Percentiles rank a stretch among this genome's conserved stretches.
Evolutionary conservation across 2,329 filamentous ascomycete species (phyloP).

Genomic region (Dactylellina parvicollis): DNA sequence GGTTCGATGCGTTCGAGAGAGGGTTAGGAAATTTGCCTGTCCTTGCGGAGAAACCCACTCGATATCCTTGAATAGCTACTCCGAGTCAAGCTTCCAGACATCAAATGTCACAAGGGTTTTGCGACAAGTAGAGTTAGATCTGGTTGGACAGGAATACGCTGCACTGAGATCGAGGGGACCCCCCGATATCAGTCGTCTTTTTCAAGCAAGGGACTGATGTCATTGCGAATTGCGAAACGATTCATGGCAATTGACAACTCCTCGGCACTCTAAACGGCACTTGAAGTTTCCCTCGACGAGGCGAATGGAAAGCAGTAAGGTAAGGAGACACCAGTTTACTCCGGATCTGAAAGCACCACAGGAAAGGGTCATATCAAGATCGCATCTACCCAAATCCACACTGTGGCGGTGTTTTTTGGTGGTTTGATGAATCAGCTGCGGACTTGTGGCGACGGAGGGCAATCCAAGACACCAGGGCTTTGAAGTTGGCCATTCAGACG

Average conservation of each 20-base stretch:
- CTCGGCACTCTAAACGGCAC: constrained; percentile 20
- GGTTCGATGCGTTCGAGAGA: constrained; percentile 31
- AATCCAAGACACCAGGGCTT: constrained; percentile 7
- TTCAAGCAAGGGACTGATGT: constrained; percentile 43
- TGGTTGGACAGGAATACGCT: constrained; percentile 32
- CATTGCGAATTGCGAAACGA: constrained; percentile 44
- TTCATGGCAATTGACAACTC: constrained; percentile 17
- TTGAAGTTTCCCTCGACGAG: not conserved
- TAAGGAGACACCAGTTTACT: constrained; percentile 17
- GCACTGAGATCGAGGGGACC: constrained; percentile 24
- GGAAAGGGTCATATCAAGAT: constrained; percentile 1
- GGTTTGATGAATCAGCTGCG: constrained; percentile 7
- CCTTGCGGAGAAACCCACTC: constrained; percentile 28
- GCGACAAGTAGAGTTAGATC: constrained; percentile 14
- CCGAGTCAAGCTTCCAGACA: constrained; percentile 31
- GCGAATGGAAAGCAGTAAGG: constrained; percentile 4
- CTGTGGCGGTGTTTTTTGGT: constrained; percentile 32
- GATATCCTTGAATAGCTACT: constrained; percentile 42
- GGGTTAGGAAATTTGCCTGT: constrained; percentile 35
- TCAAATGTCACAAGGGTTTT: constrained; percentile 37
- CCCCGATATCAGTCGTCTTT: constrained; percentile 22
- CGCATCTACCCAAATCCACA: constrained; percentile 13
- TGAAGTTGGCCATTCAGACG: constrained; percentile 11
- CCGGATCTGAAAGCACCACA: not conserved
- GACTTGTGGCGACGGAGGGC: constrained; percentile 33